Evolutionary conservation across 1,284 basidiomycete genomes (phyloP).

Genomic region (Farysia itapuensis): DNA sequence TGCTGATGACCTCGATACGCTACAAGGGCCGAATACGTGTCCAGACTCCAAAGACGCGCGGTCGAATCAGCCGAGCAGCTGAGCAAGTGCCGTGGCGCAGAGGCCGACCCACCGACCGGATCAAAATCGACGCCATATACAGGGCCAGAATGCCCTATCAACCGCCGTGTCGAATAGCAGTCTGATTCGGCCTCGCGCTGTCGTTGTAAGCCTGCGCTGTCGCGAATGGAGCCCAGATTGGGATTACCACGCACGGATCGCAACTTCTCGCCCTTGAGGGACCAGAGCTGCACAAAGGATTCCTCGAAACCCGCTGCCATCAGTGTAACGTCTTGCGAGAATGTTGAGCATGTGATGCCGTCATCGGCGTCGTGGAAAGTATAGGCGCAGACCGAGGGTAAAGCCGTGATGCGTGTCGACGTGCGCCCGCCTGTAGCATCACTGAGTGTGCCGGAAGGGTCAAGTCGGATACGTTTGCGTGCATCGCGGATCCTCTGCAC

Average conservation of each 20-base stretch:
- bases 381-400: conserved; percentile 58
- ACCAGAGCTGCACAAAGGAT: conserved; percentile 94
- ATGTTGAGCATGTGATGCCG: conserved; percentile 76
- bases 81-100: conserved; percentile 81
- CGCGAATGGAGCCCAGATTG: conserved; percentile 69
- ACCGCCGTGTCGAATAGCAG: conserved; percentile 69
- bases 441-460: conserved; percentile 27
- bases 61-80: conserved; percentile 93
- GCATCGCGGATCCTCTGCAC: conserved; percentile 86
- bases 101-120: conserved; percentile 80
- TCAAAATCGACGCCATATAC: conserved; percentile 95
- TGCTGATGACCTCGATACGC: conserved; percentile 95
- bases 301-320: conserved; percentile 96
- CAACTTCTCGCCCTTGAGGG: conserved; percentile 85
- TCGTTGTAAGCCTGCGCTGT: conserved; percentile 59
- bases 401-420: conserved; percentile 45
- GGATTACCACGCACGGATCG: conserved; percentile 76
- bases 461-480: conserved; percentile 57
- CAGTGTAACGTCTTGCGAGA: conserved; percentile 88
- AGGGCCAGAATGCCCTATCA: conserved; percentile 94
- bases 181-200: conserved; percentile 30
- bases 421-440: conserved; percentile 44
- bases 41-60: conserved; percentile 88
- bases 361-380: conserved; percentile 59
- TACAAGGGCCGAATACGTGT: conserved; percentile 89